Base-by-base conservation (phyloP, 441 rosid species). In the Breynia disticha region DNA sequence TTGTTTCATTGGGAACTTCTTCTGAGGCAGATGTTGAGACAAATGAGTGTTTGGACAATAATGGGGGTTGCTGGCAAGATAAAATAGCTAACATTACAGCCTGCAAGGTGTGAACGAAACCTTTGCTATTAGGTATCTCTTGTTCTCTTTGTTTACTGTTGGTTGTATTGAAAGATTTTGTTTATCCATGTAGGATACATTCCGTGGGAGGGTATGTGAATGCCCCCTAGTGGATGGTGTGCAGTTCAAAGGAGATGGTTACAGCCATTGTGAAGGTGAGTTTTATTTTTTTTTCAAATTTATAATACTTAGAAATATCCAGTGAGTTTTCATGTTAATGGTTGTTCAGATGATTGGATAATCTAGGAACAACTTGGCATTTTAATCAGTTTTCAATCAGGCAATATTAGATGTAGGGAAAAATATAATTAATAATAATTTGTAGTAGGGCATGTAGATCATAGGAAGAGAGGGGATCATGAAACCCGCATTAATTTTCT, bases 11-110 rank as follows among this genome's bases (percentile, higher is more conserved):
- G 18, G 39, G 53, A 28, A 46, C 28, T 54, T 37, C 51, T 64
- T 60, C 19, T 53, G 56, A 64, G 64, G 64, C 84, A 93, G 99
- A 85, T 63, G 73, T 94, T 71, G 99, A 94, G 78, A 75, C 99
- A 56, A 94, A 94, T 59, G 99, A 94, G 59, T 94, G 99, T 79
- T 70, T 90, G 75, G 87, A 85, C 59, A 94, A 87, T 67, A 77
- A 87, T 72, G 99, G 97, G 0, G 97, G 97, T 61, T 94, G 99
- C 72, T 94, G 99, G 97, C 62, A 69, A 71, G 99, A 90, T 73
- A 82, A 79, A 62, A 49, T 56, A 45, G 86, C 95, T 66, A 85
- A 87, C 45, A 56, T 94, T 52, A 87, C 97, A 18, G 99, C 99
- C 70, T 94, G 97, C 86, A 89, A 82, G 96, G 99, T 86, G 61